Conservation (phyloP, 2,329 filamentous ascomycete species). For the Aureobasidium sp. region DNA sequence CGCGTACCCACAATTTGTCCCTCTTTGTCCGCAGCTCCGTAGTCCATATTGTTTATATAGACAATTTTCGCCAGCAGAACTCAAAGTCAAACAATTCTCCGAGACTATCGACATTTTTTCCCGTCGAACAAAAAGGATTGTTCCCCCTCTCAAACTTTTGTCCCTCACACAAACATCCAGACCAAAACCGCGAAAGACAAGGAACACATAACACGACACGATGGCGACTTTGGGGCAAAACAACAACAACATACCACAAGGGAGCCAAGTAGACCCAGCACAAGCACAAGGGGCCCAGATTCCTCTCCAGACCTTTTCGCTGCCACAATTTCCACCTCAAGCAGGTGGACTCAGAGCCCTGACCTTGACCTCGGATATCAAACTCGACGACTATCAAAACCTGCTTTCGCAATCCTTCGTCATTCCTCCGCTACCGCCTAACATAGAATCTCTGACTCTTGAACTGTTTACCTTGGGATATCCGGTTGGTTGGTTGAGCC, state of each 20-base stretch:
- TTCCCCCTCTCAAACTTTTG: background rate
- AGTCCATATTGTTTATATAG: background rate
- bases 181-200: background rate
- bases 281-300: slow-evolving; percentile 40
- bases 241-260: slow-evolving; percentile 15
- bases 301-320: slow-evolving; percentile 38
- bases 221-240: slow-evolving; percentile 12
- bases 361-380: slow-evolving; percentile 45
- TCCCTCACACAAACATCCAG: background rate
- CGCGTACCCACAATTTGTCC: slow-evolving; percentile 15
- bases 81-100: background rate
- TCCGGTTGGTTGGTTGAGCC: slow-evolving; percentile 37
- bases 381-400: slow-evolving; percentile 39
- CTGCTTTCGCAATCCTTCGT: slow-evolving; percentile 32
- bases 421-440: slow-evolving; percentile 33
- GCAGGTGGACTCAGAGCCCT: slow-evolving; percentile 39
- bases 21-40: slow-evolving; percentile 13
- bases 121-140: background rate
- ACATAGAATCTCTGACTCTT: slow-evolving; percentile 40
- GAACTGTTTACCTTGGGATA: slow-evolving; percentile 46
- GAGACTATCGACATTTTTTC: background rate
- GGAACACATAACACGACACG: background rate
- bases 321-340: slow-evolving; percentile 40
- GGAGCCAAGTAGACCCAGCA: slow-evolving; percentile 21
- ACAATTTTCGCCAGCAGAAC: background rate